A percentile compares a stretch with the other conserved stretches of the same genome.
phyloP scores from a whole-genome alignment of 1,284 basidiomycete genomes.

The Boletus austroedulis region DNA sequence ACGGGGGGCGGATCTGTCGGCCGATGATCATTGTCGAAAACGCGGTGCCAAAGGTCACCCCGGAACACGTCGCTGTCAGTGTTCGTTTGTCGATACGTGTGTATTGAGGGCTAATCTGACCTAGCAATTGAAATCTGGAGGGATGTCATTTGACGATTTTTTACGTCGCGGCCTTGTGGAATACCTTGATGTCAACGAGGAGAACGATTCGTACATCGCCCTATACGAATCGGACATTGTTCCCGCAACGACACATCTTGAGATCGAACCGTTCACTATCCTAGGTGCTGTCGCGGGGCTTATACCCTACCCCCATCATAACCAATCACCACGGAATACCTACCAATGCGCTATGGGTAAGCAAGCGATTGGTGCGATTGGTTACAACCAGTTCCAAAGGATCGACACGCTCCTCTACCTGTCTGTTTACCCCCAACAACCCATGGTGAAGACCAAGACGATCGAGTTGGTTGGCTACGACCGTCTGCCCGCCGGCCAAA shows the following conservation, averaged over 20 bases:
- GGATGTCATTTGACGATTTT: constrained; percentile 92
- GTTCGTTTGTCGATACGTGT: constrained; percentile 4
- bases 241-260: constrained; percentile 86
- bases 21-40: constrained; percentile 98
- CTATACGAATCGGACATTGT: constrained; percentile 91
- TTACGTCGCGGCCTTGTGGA: constrained; percentile 94
- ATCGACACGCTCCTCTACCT: constrained; percentile 99
- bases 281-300: constrained; percentile 97
- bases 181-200: constrained; percentile 99
- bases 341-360: constrained; percentile 99
- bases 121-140: constrained; percentile 78
- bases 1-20: constrained; percentile 97
- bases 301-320: constrained; percentile 99
- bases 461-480: constrained; percentile 98
- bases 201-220: constrained; percentile 97
- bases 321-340: constrained; percentile 98
- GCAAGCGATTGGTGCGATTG: constrained; percentile 99
- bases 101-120: constrained; percentile 16
- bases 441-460: constrained; percentile 99
- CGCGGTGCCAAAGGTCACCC: constrained; percentile 72
- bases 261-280: constrained; percentile 98
- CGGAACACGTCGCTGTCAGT: constrained; percentile 76
- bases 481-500: constrained; percentile 95
- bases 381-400: constrained; percentile 95
- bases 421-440: constrained; percentile 98